Base-by-base conservation (phyloP, 1,139 yeast genomes). In the Hyphopichia burtonii region DNA sequence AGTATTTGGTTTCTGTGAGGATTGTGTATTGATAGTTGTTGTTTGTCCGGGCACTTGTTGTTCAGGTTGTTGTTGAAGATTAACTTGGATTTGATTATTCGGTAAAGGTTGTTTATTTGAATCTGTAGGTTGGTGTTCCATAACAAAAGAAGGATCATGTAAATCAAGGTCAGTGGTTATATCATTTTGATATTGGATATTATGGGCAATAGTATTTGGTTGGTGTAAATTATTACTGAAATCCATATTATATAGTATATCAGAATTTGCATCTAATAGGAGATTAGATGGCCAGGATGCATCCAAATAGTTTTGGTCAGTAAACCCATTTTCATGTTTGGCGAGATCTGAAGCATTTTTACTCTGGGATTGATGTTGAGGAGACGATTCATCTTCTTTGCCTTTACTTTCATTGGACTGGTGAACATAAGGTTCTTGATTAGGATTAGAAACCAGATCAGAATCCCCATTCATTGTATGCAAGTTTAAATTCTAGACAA, bases 201-300 rank as follows among this genome's bases (percentile, higher is more conserved):
- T 59, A 36, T 66, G 70, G 48, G 65, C 63, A 28, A 37, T 31
- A 4, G 39, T 10, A 66, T 63, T 30, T 56, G 51, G 41, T 53
- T 61, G 2, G 58, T 41, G 18, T 12, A 50, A 40, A 36, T 53
- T 55, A 37, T 52, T 54, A 10, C 50, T 53, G 20, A 53, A 50
- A 12, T 52, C 55, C 50, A 54, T 50, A 32, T 53, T 56, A 33
- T 50, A 53, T 12, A 53, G 33, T 14, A 37, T 14, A 18, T 71
- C 74, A 36, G 59, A 60, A 39, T 58, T 57, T 3, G 67, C 55
- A 36, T 68, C 76, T 59, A 72, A 64, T 25, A 71, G 49, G 34
- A 72, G 50, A 37, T 65, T 60, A 31, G 67, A 56, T 2, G 75
- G 65, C 71, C 79, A 76, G 37, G 65, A 62, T 3, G 74, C 65